A percentile compares a stretch with the other conserved stretches of the same genome.
Conservation (phyloP, 305 asterid genomes). For the Solanum hybrid region DNA sequence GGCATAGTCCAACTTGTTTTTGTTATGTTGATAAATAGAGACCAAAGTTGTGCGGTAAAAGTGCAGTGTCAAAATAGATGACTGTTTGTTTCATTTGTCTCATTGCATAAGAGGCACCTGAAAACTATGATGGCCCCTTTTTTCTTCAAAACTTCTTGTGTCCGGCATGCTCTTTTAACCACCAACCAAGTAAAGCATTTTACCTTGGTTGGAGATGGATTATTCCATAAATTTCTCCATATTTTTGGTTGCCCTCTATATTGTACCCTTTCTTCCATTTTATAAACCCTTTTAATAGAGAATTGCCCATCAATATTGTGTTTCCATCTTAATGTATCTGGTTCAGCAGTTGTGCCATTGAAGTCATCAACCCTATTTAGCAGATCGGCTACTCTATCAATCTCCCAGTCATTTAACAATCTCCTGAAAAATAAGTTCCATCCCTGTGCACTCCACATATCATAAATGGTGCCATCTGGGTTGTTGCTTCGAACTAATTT, state of each 20-base stretch:
- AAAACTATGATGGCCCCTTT: neutral
- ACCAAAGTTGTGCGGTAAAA: neutral
- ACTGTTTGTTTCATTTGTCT: neutral
- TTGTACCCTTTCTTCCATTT: neutral
- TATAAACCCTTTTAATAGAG: neutral
- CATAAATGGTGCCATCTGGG: neutral
- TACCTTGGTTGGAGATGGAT: neutral
- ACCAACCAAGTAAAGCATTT: neutral
- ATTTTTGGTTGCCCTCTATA: neutral
- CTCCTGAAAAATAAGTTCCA: neutral
- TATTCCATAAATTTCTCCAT: neutral
- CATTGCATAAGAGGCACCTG: neutral
- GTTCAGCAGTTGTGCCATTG: neutral
- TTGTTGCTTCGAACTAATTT: neutral
- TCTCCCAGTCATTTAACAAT: neutral
- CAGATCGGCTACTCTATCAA: neutral
- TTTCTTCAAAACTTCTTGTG: neutral
- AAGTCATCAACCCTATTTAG: neutral
- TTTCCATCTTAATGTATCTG: neutral
- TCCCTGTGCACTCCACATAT: neutral
- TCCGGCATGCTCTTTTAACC: neutral
- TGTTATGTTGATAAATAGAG: neutral
- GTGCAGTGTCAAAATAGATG: neutral
- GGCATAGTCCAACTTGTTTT: neutral
- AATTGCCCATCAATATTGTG: neutral